A percentile compares a stretch with the other conserved stretches of the same genome.
These are phyloP conservation scores for Metschnikowia continentalis DNA, from an alignment of 805 yeast species.

Conservation along the genomic window DNA sequence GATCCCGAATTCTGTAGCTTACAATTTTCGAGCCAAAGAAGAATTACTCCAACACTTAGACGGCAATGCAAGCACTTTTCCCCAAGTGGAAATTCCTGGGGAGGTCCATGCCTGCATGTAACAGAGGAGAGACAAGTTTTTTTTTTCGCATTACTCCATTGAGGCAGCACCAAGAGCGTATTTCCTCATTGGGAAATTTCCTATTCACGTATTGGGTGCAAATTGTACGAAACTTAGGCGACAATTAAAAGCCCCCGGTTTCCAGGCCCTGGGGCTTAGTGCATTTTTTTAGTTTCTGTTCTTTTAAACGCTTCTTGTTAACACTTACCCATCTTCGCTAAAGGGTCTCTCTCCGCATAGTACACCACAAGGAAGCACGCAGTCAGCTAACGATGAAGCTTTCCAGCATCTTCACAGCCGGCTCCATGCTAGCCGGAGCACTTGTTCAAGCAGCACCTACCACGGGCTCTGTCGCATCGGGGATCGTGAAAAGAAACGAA, in stretches of 20 bases:
- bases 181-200: constrained; percentile 14
- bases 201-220: constrained; percentile 14
- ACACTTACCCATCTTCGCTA: not conserved
- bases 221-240: constrained; percentile 1
- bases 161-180: constrained; percentile 3
- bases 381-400: constrained; percentile 18
- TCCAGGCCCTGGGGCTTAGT: constrained; percentile 8
- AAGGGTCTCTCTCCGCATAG: not conserved
- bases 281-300: not conserved
- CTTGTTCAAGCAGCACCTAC: constrained; percentile 24
- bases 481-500: constrained; percentile 12
- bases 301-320: not conserved
- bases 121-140: not conserved
- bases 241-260: constrained; percentile 5
- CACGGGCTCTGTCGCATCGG: constrained; percentile 9
- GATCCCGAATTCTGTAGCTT: not conserved
- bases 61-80: constrained; percentile 1
- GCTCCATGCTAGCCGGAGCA: constrained; percentile 16
- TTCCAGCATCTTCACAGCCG: constrained; percentile 15
- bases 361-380: not conserved
- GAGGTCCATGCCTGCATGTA: not conserved
- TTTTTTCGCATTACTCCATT: constrained; percentile 7
- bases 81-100: not conserved
- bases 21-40: not conserved
- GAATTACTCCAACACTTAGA: not conserved